Evolutionary conservation across 23 red algal genomes (phyloP), one percentile per base, ranked within the genome.

Genomic region (Gracilariopsis chorda): DNA sequence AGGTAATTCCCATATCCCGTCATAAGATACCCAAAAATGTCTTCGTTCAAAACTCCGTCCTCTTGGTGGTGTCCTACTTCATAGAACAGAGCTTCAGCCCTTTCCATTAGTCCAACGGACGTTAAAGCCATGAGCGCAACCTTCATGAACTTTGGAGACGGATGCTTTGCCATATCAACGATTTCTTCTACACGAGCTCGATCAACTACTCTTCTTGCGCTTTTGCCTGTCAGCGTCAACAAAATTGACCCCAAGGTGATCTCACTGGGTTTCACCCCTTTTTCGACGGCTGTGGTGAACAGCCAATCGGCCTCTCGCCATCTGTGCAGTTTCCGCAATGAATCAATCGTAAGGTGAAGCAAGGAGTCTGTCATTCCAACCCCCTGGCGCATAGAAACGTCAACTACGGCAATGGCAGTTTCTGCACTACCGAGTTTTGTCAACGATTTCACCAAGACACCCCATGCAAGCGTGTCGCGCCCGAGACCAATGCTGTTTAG

Each of bases 301-400:
- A 89, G 69, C 85, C 85, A 89, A 36, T 78, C 68, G 40, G 85
- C 85, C 43, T 89, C 59, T 32, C 48, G 36, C 85, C 68, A 58
- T 47, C 58, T 76, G 28, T 52, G 51, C 12, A 76, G 49, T 42
- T n/a, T 21, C 39, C 85, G 65, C 51, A 89, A 89, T 36, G 85
- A 64, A 28, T 89, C 85, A 77, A 89, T 61, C 7, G 85, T 89
- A 32, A 89, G 39, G 78, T 89, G 85, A 24, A 89, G 48, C 57
- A 89, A 44, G 16, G 67, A 55, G 44, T 89, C 85, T 11, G 85
- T 89, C 85, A 89, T 77, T 25, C 68, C 85, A 43, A 89, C 65
- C 35, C 70, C 85, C 39, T 48, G 47, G 1, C 53, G 59, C 65
- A 89, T 76, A 24, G 65, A 67, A 24, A 78, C 85, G 47, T 89